phyloP scores from a whole-genome alignment of 768 basidiomycete genomes.

The Russula emetica region DNA sequence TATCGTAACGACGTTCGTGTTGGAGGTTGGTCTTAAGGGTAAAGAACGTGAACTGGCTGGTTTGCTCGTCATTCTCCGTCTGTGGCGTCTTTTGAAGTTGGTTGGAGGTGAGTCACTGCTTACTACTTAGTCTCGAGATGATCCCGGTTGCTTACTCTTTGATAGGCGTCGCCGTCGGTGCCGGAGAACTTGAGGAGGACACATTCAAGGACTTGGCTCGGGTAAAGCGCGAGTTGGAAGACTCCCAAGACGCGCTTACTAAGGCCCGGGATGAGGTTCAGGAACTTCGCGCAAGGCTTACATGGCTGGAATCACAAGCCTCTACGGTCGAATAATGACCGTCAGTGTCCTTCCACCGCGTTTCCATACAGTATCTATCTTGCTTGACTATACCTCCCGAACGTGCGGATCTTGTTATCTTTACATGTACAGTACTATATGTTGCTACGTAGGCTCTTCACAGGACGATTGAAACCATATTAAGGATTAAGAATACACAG shows the following conservation, averaged over 20 bases:
- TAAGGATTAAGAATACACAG: not conserved
- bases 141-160: constrained; percentile 36
- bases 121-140: not conserved
- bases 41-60: constrained; percentile 65
- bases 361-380: no score
- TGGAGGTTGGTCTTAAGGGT: constrained; percentile 67
- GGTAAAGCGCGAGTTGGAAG: constrained; percentile 47
- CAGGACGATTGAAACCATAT: not conserved
- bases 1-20: constrained; percentile 66
- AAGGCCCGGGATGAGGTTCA: constrained; percentile 51
- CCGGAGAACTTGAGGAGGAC: constrained; percentile 64
- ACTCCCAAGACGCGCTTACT: constrained; percentile 42
- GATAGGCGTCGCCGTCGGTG: constrained; percentile 69
- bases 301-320: constrained; percentile 10
- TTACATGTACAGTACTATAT: not conserved
- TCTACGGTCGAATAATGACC: not conserved
- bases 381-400: not conserved
- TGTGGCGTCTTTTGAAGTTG: constrained; percentile 79
- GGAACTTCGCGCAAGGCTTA: constrained; percentile 35
- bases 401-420: not conserved
- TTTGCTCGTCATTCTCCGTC: constrained; percentile 65
- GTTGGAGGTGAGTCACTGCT: constrained; percentile 45
- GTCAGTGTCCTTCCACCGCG: not conserved
- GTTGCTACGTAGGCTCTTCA: not conserved
- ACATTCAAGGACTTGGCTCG: constrained; percentile 45